Base-by-base conservation (phyloP, 2,329 filamentous ascomycete genomes). In the Venturia nashicola region DNA sequence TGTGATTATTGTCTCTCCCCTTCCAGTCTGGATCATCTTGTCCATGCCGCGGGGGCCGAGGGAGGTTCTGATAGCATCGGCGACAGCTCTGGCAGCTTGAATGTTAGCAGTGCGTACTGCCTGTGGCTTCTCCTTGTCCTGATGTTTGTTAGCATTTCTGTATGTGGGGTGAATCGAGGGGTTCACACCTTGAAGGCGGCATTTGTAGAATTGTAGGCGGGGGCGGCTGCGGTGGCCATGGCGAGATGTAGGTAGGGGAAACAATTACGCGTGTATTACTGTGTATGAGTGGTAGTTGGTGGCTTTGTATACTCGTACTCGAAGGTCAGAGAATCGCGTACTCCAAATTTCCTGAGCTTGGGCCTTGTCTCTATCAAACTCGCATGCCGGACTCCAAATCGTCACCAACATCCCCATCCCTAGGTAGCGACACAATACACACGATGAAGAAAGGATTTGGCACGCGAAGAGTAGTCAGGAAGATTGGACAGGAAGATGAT, bases 11-110 rank as follows among this genome's bases (percentile, higher is more conserved):
- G 92, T 97, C 77, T 96, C 90, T 79, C 93, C 94, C 80, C 91
- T 96, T 75, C 91, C 90, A 66, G 89, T 95, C 82, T 95, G 89
- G 72, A 99, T 97, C 92, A 97, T 97, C 82, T 97, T 97, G 81
- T 97, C 92, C 92, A 97, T 97, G 74, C 94, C 94, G 77, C 94
- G 87, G 69, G 94, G 94, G 68, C 94, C 94, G 69, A 99, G 83
- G 67, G 94, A 97, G 69, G 93, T 97, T 82, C 94, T 85, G 75
- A 99, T 95, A 70, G 94, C 94, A 84, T 99, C 94, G 76, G 94
- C 89, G 73, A 99, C 93, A 74, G 94, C 94, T 90, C 93, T 86
- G 71, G 94, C 94, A 71, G 94, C 94, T 73, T 96, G 89, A 77
- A 99, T 97, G 79, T 99, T 99, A 73, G 90, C 90, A 68, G 90